Base-by-base conservation (phyloP, 139 green algal genomes). In the Volvox reticuliferus region DNA sequence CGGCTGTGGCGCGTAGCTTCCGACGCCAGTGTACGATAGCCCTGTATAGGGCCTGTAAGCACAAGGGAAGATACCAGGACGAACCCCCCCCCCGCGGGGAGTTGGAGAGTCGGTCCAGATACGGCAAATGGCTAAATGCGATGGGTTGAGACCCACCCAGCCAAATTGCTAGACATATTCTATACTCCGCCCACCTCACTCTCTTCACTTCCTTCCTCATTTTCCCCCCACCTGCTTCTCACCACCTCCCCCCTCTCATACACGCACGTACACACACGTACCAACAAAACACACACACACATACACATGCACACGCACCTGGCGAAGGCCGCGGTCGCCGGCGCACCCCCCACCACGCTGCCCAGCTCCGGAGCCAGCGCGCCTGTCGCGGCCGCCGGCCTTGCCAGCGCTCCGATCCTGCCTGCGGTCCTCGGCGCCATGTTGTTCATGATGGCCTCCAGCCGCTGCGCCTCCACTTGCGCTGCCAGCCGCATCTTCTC, bases 361-460 rank as follows among this genome's bases (percentile, higher is more conserved):
- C 78, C 24, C 20, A 84, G 21, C 24, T 84, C 69, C 6, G 35
- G 35, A 24, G 63, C 20, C 44, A 20, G 0, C 14, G 28, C 12
- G 22, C 17, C 86, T 69, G 62, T 19, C 62, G 17, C 62, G 65
- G 65, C n/a, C 0, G 12, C 44, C 18, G 84, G 84, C 36, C 84
- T 36, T 6, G 50, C 24, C 73, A 90, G 69, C 86, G 86, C 86
- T 12, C 50, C 73, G 44, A 90, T 83, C 19, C 86, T 50, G 32
- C 86, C 86, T 12, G 12, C 26, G 73, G 71, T 90, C 71, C 86
- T 83, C 30, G 71, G 71, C 30, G 86, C 86, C 86, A 90, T 83
- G 86, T 65, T 81, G 67, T 28, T 69, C 86, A 91, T 86, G 87
- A 91, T 91, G 13, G 76, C 76, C 37, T 91, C 87, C 33, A 91